Evolutionary conservation across 1,284 basidiomycete genomes (phyloP).

Genomic region (Tilletia setariae): DNA sequence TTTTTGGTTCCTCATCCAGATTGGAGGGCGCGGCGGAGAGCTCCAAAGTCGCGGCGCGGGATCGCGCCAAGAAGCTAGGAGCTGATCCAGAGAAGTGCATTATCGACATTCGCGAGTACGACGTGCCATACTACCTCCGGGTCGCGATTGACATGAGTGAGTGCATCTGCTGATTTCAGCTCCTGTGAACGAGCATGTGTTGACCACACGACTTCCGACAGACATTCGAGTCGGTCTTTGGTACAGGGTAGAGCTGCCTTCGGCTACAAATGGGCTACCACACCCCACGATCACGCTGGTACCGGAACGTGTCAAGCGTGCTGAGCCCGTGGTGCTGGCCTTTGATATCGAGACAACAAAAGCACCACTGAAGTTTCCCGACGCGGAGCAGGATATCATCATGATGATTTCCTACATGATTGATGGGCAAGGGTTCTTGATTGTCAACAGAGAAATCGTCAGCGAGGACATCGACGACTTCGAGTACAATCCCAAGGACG

Average conservation of each 20-base stretch:
- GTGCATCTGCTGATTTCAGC: slow-evolving; percentile 26
- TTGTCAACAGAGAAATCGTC: slow-evolving; percentile 96
- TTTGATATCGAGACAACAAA: slow-evolving; percentile 99
- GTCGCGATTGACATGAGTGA: slow-evolving; percentile 90
- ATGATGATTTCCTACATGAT: slow-evolving; percentile 99
- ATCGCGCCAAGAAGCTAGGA: slow-evolving; percentile 10
- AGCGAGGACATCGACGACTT: slow-evolving; percentile 97
- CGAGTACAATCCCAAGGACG: slow-evolving; percentile 97
- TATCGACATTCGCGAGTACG: slow-evolving; percentile 91
- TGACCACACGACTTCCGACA: slow-evolving; percentile 35
- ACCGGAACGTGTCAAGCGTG: slow-evolving; percentile 87
- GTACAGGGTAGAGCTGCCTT: slow-evolving; percentile 70
- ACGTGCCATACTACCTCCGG: slow-evolving; percentile 94
- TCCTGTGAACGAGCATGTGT: not conserved
- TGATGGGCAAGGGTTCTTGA: slow-evolving; percentile 92
- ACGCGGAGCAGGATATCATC: slow-evolving; percentile 90
- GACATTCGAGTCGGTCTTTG: slow-evolving; percentile 95
- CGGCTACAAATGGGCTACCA: slow-evolving; percentile 67
- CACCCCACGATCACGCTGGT: slow-evolving; percentile 73
- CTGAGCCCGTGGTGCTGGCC: slow-evolving; percentile 98
- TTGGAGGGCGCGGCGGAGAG: slow-evolving; percentile 19
- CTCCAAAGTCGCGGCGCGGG: slow-evolving; percentile 10
- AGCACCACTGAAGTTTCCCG: slow-evolving; percentile 96
- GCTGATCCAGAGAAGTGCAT: slow-evolving; percentile 83
- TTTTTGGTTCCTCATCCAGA: slow-evolving; percentile 25